Conservation (phyloP, 164 flowering plant genomes). For the Tetracentron sinense region DNA sequence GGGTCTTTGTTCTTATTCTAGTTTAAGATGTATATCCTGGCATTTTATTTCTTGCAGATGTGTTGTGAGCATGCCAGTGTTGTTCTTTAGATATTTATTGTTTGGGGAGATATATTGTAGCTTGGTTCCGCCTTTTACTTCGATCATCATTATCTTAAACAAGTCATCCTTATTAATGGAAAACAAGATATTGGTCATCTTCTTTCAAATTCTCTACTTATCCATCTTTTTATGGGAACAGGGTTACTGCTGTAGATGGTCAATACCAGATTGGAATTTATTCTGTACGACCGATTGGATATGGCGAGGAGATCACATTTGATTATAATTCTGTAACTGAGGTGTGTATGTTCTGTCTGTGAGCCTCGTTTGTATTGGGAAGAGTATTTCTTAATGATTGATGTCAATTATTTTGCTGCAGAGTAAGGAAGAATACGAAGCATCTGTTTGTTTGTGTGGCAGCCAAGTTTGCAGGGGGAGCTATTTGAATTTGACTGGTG, state of each 20-base stretch:
- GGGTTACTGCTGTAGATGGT: conserved; percentile 98
- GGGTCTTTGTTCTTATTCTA: no score
- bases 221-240: conserved; percentile 24
- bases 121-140: neutral
- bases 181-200: neutral
- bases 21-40: neutral
- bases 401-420: conserved; percentile 27
- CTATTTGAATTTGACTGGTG: conserved; percentile 93
- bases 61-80: neutral
- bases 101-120: neutral
- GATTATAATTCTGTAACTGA: conserved; percentile 99
- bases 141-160: neutral
- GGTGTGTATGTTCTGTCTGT: conserved; percentile 42
- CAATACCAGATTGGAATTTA: conserved; percentile 99
- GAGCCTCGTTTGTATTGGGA: neutral
- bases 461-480: conserved; percentile 98
- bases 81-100: neutral
- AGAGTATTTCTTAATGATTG: conserved; percentile 3
- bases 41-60: neutral
- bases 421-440: conserved; percentile 99
- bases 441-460: conserved; percentile 97
- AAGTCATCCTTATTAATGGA: neutral
- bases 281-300: conserved; percentile 62
- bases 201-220: conserved; percentile 5
- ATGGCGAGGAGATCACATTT: conserved; percentile 96